Base-by-base conservation (phyloP, 2,329 filamentous ascomycete genomes). In the Myriosclerotinia duriaeana region DNA sequence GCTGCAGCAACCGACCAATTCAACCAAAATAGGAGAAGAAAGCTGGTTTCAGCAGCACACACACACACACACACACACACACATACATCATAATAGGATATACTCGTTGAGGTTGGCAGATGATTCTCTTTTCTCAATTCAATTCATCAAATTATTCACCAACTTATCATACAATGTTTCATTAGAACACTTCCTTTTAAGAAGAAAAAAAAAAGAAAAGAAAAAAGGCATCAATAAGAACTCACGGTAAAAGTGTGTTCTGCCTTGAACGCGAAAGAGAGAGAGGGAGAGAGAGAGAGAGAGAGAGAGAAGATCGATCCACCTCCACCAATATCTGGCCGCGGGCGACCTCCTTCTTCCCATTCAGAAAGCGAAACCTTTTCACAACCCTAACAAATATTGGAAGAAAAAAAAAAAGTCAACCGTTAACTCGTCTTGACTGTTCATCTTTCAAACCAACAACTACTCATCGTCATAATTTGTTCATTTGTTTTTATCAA, bases 341-440 rank as follows among this genome's bases (percentile, higher is more conserved):
- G 83, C 84, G 82, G 84, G 84, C 84, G 83, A 83, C 84, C 83
- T 82, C 79, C 73, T 75, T 75, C 73, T 76, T 76, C 73, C 74
- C 69, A 74, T 75, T 75, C 73, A 65, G 46, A 36, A 52, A 15
- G 22, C 63, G 17, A 52, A 65, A 26, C 68, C 67, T 63, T 81
- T 78, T 76, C 74, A 26, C 22, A 48, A 38, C n/a, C 30, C 20
- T 36, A n/a, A 14, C 9, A 40, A 65, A 60, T 42, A 22, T 22
- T 26, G 38, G 38, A 26, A 34, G 20, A 5, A 46, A 65, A 26
- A 34, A 20, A 5, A 46, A 65, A 53, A 50, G 74, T 78, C 77
- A 76, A 76, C 76, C 75, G 75, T 77, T 78, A 75, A 74, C 71
- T 75, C 74, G 74, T 53, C 70, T 76, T 78, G 74, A 69, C 69